Evolutionary conservation across 2,329 filamentous ascomycete species (phyloP).

Genomic region (Arthrobotrys musiformis): DNA sequence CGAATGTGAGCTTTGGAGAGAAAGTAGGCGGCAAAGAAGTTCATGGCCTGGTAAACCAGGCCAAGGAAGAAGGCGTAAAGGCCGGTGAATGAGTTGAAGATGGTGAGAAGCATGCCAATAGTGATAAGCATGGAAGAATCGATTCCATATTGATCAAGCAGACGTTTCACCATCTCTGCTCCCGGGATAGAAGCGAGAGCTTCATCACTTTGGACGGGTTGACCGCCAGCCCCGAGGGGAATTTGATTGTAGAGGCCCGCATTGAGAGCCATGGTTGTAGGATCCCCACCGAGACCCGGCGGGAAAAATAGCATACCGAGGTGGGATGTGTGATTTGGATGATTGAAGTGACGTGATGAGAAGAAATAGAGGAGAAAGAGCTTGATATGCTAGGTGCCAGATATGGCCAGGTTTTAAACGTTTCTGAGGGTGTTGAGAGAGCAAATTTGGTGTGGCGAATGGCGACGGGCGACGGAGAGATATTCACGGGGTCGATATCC

Average conservation of each 20-base stretch:
- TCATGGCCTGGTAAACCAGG: slow-evolving; percentile 50
- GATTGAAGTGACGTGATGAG: background rate
- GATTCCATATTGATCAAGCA: slow-evolving; percentile 58
- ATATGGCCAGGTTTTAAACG: background rate
- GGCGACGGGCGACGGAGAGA: background rate
- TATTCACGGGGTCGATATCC: background rate
- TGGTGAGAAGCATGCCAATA: slow-evolving; percentile 59
- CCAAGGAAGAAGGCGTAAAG: slow-evolving; percentile 59
- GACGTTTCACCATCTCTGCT: slow-evolving; percentile 58
- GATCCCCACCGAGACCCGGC: slow-evolving; percentile 44
- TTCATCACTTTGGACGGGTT: slow-evolving; percentile 67
- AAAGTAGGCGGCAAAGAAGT: slow-evolving; percentile 58
- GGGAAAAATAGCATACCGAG: slow-evolving; percentile 42
- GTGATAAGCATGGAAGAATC: slow-evolving; percentile 59
- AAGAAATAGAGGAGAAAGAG: background rate
- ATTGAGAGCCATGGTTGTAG: slow-evolving; percentile 40
- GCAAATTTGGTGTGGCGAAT: background rate
- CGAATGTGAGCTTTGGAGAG: slow-evolving; percentile 59
- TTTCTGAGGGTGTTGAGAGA: slow-evolving; percentile 20
- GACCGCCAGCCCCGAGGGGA: slow-evolving; percentile 16
- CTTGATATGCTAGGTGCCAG: background rate
- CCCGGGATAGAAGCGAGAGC: slow-evolving; percentile 68
- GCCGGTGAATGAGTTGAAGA: slow-evolving; percentile 59
- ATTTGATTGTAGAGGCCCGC: slow-evolving; percentile 48
- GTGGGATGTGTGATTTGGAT: background rate